Conservation (phyloP, 352 stramenopile species). For the Phytopythium oedochilum region DNA sequence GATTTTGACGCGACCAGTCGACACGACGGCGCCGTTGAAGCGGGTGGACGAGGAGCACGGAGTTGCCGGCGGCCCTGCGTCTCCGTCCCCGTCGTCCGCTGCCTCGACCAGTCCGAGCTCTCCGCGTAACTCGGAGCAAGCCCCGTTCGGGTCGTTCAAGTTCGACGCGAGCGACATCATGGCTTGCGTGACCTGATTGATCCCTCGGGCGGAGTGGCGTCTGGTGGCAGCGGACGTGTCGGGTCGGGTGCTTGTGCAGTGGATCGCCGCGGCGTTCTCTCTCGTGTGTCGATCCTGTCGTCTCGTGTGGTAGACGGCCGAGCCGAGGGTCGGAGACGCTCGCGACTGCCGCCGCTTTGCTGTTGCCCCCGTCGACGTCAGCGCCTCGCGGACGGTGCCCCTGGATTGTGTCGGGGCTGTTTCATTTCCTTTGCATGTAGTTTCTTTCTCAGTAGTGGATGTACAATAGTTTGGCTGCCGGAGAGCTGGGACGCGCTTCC, state of each 20-base stretch:
- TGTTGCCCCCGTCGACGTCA: neutral
- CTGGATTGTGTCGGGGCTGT: constrained; percentile 4
- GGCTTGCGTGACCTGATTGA: constrained; percentile 83
- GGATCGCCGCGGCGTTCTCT: neutral
- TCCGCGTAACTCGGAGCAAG: constrained; percentile 20
- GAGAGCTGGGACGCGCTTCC: constrained; percentile 1
- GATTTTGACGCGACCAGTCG: constrained; percentile 31
- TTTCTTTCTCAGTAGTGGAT: constrained; percentile 46
- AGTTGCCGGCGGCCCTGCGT: neutral
- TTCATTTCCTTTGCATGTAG: constrained; percentile 1
- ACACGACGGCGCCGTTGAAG: constrained; percentile 33
- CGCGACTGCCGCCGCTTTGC: neutral
- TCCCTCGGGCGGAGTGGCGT: constrained; percentile 9
- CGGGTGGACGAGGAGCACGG: constrained; percentile 40
- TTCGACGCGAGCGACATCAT: constrained; percentile 87
- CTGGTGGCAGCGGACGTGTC: neutral
- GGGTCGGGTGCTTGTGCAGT: neutral
- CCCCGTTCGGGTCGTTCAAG: constrained; percentile 60
- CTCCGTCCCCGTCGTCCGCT: constrained; percentile 17
- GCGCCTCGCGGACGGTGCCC: constrained; percentile 5
- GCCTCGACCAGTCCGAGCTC: constrained; percentile 24
- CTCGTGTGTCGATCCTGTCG: neutral
- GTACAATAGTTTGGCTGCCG: constrained; percentile 53
- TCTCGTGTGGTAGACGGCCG: constrained; percentile 8
- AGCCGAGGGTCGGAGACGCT: neutral